phyloP scores from a whole-genome alignment of 1,284 basidiomycete species.

The Puccinia triticina region DNA sequence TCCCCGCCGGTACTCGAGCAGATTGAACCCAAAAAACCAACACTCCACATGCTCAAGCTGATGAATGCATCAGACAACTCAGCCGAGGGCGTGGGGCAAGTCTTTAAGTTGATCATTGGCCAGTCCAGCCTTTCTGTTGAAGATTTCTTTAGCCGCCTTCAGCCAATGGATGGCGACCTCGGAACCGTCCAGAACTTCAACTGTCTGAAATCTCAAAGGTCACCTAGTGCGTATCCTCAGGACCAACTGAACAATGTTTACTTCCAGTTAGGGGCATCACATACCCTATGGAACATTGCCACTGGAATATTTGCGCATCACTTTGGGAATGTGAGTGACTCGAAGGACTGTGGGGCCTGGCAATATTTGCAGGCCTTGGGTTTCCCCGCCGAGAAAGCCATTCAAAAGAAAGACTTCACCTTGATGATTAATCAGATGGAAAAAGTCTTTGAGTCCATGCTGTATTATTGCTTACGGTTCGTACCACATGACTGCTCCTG shows the following conservation, averaged over 20 bases:
- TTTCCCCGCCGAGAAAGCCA: slow-evolving; percentile 1
- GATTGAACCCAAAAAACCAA: neutral
- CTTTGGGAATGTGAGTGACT: neutral
- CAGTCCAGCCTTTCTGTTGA: neutral
- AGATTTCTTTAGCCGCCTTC: slow-evolving; percentile 3
- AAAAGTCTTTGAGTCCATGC: neutral
- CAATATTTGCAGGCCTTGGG: neutral
- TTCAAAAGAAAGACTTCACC: slow-evolving; percentile 5
- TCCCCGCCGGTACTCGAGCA: neutral
- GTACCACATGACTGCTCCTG: neutral
- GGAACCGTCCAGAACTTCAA: slow-evolving; percentile 4
- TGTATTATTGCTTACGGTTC: slow-evolving; percentile 30
- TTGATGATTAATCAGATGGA: slow-evolving; percentile 11
- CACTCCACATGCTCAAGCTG: slow-evolving; percentile 3
- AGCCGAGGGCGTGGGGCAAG: slow-evolving; percentile 27
- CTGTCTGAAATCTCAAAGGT: neutral
- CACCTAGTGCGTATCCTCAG: neutral
- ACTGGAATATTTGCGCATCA: neutral
- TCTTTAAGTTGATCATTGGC: neutral
- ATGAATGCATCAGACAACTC: slow-evolving; percentile 28
- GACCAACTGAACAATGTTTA: neutral
- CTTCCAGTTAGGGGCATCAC: slow-evolving; percentile 12
- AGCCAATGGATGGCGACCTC: slow-evolving; percentile 21
- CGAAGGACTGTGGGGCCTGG: slow-evolving; percentile 3
- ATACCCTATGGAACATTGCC: slow-evolving; percentile 23